Conservation (phyloP, 1,139 yeast species). For the Nadsonia starkeyi-henricii region DNA sequence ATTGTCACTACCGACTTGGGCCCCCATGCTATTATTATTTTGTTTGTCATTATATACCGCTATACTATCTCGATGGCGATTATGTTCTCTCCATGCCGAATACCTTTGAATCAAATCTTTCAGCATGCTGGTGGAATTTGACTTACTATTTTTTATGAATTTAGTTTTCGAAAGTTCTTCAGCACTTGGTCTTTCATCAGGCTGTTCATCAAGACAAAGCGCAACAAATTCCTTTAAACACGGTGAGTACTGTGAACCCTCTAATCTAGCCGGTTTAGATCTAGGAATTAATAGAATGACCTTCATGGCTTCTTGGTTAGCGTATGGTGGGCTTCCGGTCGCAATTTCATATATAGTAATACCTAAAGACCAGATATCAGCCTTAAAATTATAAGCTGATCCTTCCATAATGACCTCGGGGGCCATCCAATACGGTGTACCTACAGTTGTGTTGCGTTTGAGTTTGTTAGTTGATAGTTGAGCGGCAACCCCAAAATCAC, state of each 20-base stretch:
- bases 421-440: slow-evolving; percentile 99
- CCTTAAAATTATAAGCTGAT: slow-evolving; percentile 67
- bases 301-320: slow-evolving; percentile 88
- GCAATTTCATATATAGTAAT: slow-evolving; percentile 89
- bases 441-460: slow-evolving; percentile 90
- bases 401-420: slow-evolving; percentile 97
- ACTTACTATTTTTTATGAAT: slow-evolving; percentile 50
- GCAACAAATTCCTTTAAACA: slow-evolving; percentile 80
- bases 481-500: slow-evolving; percentile 98
- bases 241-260: slow-evolving; percentile 72
- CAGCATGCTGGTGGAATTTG: slow-evolving; percentile 43
- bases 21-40: slow-evolving; percentile 25
- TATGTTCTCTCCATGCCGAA: slow-evolving; percentile 43
- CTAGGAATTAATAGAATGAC: slow-evolving; percentile 91
- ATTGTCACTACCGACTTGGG: slow-evolving; percentile 24
- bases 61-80: slow-evolving; percentile 21
- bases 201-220: slow-evolving; percentile 82
- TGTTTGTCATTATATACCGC: slow-evolving; percentile 15
- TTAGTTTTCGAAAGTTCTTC: slow-evolving; percentile 68
- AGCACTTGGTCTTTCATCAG: slow-evolving; percentile 76
- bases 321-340: slow-evolving; percentile 94
- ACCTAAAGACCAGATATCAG: slow-evolving; percentile 90
- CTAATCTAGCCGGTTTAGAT: slow-evolving; percentile 86
- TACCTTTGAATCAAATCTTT: slow-evolving; percentile 75
- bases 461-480: slow-evolving; percentile 64